phyloP scores from a whole-genome alignment of 208 protist species.

The Naegleria gruberi region DNA sequence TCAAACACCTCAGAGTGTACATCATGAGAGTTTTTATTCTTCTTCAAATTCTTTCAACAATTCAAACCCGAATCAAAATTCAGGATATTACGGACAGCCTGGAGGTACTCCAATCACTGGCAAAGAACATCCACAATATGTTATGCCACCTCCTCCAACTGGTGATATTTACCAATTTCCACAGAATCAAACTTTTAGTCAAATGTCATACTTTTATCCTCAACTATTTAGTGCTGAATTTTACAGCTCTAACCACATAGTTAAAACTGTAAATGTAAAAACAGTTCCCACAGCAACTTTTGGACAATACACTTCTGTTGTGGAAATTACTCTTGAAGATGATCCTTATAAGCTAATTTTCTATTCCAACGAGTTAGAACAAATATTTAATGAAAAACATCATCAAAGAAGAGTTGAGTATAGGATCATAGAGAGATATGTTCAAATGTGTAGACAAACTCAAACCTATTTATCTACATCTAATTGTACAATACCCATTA shows the following conservation, averaged over 20 bases:
- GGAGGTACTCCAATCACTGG: neutral
- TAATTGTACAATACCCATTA: neutral
- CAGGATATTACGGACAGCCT: neutral
- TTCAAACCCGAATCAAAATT: neutral
- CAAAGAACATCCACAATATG: neutral
- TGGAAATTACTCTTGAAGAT: neutral
- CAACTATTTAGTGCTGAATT: neutral
- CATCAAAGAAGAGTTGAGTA: neutral
- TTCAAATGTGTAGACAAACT: neutral
- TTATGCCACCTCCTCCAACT: neutral
- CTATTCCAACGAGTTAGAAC: neutral
- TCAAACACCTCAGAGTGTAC: neutral
- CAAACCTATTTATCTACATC: neutral
- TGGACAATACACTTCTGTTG: neutral
- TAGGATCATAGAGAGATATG: neutral
- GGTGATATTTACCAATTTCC: neutral
- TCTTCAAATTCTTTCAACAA: neutral
- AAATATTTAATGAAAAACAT: neutral
- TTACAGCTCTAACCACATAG: neutral
- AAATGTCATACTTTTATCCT: neutral
- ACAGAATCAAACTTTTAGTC: neutral
- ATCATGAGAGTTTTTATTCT: neutral
- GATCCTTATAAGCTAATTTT: neutral
- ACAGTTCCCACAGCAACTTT: neutral
- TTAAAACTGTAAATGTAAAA: neutral